Evolutionary conservation across 768 basidiomycete genomes (phyloP), one percentile per base, ranked within the genome.

Genomic region (Mycena belliarum): DNA sequence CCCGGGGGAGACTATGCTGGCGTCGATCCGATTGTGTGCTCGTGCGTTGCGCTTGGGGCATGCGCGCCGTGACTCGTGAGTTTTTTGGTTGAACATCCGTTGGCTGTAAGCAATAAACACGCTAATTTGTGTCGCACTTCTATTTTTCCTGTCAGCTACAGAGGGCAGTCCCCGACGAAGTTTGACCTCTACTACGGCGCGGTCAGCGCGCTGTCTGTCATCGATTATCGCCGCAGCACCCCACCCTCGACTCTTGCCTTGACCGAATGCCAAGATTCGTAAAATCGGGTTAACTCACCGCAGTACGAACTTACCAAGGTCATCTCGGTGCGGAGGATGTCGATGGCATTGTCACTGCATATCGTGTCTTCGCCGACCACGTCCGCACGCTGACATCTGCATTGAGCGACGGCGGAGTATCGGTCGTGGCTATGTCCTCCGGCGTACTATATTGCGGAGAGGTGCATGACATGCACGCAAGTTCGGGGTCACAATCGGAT

Each of bases 341-440:
- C 25, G 95, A 98, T 69, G 96, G 95, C 1, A 89, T 98, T 55
- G 97, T 98, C 69, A 99, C 93, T 47, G 97, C 96, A 20, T 99
- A 99, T 74, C 87, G 97, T 49, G 91, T 99, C 45, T 86, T 98
- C 50, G 95, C 96, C 7, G 97, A 99, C 72, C 97, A 99, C 70
- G 89, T 95, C 33, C 82, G 97, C 60, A 98, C 97, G 8, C 77
- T 99, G 64, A 95, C 95, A 0, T 93, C 98, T 68, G 96, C 97
- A 16, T 79, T 99, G 63, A 93, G 93, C 62, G 97, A 99, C 66
- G 97, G 97, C 33, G 97, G 97, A 50, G 85, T 97, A 88, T 96
- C 48, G 97, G 97, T 10, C 83, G 97, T 52, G 97, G 97, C 2
- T 99, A 99, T 63, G 97, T 99, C n/a, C 82, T 99, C 7, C 81